Base-by-base conservation (phyloP, 2,329 filamentous ascomycete species). In the Neofusicoccum sp. region DNA sequence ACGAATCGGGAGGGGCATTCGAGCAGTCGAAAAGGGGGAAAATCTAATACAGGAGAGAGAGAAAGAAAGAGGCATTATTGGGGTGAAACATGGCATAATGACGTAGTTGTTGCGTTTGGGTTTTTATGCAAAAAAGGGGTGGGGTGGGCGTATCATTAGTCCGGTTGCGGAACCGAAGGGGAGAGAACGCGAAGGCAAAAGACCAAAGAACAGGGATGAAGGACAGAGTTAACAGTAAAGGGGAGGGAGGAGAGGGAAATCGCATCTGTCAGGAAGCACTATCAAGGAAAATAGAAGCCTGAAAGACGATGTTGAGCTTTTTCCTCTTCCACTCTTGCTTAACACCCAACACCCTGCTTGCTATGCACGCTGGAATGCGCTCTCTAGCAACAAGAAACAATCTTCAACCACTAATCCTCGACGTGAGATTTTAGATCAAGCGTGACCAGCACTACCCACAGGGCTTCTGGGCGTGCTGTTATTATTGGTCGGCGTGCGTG, bases 381-480 rank as follows among this genome's bases (percentile, higher is more conserved):
- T 20, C 3, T 40, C 40, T 24, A 11, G 43, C 26, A 8, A 33
- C 8, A 33, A 56, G 24, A 56, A 4, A 30, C 20, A 7, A 56
- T 7, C 26, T 16, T 24, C 51, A 43, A 33, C 36, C 30, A 20
- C 20, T 20, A 20, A 20, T 16, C 51, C 20, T 33, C n/a, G 28
- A 43, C 51, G 14, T 56, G 24, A 43, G 4, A 26, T 56, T 38
- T 56, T 38, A 16, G 38, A 56, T 56, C 38, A 56, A 43, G 28
- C 51, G 38, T 56, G 38, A 43, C 51, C 40, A 33, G 51, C 51
- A 43, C 51, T 56, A 26, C 51, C 51, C 38, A 31, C 51, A 24
- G 51, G 51, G 51, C 51, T 56, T 40, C 51, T 24, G 24, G 51
- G 51, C 8, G 51, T 56, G 51, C 51, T 56, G 28, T 56, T 56